Percentiles rank a stretch among this genome's conserved stretches.
These are phyloP conservation scores for Pseudodiploospora longispora DNA, from an alignment of 2,329 filamentous ascomycete species.

Conservation along the genomic window DNA sequence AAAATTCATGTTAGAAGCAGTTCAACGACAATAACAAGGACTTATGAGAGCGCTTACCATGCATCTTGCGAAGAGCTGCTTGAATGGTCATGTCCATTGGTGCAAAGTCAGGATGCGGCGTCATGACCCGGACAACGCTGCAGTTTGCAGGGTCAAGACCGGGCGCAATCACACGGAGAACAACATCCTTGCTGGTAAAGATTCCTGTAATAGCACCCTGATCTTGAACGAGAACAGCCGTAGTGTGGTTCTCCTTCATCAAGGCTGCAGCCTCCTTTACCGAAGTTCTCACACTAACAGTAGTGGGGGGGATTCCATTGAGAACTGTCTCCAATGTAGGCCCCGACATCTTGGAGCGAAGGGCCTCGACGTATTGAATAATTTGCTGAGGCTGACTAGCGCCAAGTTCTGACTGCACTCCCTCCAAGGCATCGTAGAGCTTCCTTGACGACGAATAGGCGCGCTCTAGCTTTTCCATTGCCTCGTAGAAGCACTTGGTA, in stretches of 20 bases:
- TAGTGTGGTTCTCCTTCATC: slow-evolving; percentile 99
- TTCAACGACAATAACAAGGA: slow-evolving; percentile 13
- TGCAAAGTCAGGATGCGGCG: slow-evolving; percentile 95
- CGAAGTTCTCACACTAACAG: slow-evolving; percentile 89
- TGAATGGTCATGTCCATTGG: slow-evolving; percentile 99
- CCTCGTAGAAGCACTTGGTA: slow-evolving; percentile 99
- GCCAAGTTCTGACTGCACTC: slow-evolving; percentile 93
- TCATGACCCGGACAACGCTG: slow-evolving; percentile 98
- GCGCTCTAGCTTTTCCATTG: slow-evolving; percentile 98
- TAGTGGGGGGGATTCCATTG: slow-evolving; percentile 84
- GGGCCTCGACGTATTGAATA: slow-evolving; percentile 95
- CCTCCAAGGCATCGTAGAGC: slow-evolving; percentile 93
- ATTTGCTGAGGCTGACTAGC: slow-evolving; percentile 96
- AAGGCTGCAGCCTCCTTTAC: slow-evolving; percentile 90
- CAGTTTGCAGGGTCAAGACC: slow-evolving; percentile 90
- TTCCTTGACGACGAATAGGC: slow-evolving; percentile 98
- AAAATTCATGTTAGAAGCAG: slow-evolving; percentile 2
- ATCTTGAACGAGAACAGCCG: slow-evolving; percentile 90
- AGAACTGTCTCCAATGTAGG: slow-evolving; percentile 92
- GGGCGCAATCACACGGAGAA: slow-evolving; percentile 93
- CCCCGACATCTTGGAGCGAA: slow-evolving; percentile 94
- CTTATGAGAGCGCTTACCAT: slow-evolving; percentile 54
- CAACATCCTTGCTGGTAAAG: slow-evolving; percentile 98
- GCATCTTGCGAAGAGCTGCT: slow-evolving; percentile 96
- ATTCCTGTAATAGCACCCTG: slow-evolving; percentile 97